phyloP scores from a whole-genome alignment of 176 grass and related monocot genomes.

The Juncus effusus region DNA sequence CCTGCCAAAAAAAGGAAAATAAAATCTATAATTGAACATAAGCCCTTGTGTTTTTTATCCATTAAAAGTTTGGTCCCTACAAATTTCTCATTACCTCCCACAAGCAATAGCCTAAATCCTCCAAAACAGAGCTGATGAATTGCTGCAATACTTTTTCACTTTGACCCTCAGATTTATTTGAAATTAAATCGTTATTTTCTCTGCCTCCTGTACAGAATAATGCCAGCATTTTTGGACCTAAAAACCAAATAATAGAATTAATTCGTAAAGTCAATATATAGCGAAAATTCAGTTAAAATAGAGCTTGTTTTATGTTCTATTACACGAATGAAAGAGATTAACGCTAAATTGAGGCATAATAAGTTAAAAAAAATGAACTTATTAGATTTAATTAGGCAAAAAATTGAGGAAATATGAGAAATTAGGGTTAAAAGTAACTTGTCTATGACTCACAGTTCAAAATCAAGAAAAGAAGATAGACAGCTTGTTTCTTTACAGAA shows the following conservation, averaged over 20 bases:
- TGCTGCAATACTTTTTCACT: conserved; percentile 35
- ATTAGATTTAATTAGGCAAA: too few relatives aligned
- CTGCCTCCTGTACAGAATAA: conserved; percentile 53
- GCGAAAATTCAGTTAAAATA: neutral
- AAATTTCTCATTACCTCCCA: conserved; percentile 39
- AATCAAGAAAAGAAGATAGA: conserved; percentile 80
- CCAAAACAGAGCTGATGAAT: conserved; percentile 53
- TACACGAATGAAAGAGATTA: too few relatives aligned
- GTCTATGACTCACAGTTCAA: conserved; percentile 66
- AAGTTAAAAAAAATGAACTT: too few relatives aligned
- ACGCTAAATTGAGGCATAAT: too few relatives aligned
- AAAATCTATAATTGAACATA: too few relatives aligned
- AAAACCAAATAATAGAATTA: conserved; percentile 18
- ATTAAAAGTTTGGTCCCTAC: too few relatives aligned
- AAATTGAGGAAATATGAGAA: too few relatives aligned
- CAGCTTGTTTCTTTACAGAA: conserved; percentile 63
- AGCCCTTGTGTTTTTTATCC: too few relatives aligned
- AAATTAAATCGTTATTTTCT: conserved; percentile 31
- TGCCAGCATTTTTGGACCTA: conserved; percentile 61
- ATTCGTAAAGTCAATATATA: neutral
- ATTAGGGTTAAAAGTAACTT: conserved; percentile 25
- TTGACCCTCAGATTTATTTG: conserved; percentile 33
- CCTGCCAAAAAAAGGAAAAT: too few relatives aligned
- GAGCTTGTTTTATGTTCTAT: neutral
- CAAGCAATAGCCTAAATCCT: conserved; percentile 69